Conservation (phyloP, 257 asterid genomes). For the Handroanthus guayacan region DNA sequence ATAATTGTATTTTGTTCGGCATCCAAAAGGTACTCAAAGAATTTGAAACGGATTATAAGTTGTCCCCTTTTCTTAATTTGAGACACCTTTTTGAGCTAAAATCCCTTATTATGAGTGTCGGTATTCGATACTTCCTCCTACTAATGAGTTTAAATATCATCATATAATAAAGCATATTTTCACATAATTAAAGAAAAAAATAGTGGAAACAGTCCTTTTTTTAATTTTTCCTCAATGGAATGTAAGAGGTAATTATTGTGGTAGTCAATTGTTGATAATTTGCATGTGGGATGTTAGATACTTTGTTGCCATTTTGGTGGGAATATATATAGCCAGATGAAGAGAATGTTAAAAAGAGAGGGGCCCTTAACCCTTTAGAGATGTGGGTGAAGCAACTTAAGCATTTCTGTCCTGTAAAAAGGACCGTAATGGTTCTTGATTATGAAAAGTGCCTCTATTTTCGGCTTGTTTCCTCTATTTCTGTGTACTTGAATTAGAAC, state of each 20-base stretch:
- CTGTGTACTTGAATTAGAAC: not conserved
- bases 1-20: no score
- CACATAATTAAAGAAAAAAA: not conserved
- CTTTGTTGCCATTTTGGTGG: constrained; percentile 46
- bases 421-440: constrained; percentile 17
- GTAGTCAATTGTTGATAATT: constrained; percentile 39
- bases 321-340: constrained; percentile 37
- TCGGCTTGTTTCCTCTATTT: not conserved
- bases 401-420: constrained; percentile 26
- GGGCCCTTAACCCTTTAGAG: constrained; percentile 19
- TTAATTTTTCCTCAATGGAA: constrained; percentile 20
- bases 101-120: no score
- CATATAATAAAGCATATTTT: not conserved
- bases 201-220: constrained; percentile 11
- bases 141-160: no score
- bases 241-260: constrained; percentile 44
- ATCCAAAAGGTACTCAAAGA: no score
- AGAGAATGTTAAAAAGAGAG: constrained; percentile 40
- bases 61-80: no score
- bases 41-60: no score
- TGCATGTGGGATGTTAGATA: constrained; percentile 57
- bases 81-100: no score
- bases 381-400: constrained; percentile 27
- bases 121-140: no score
- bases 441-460: not conserved